Evolutionary conservation across 2,329 filamentous ascomycete genomes (phyloP).

Genomic region (Cryphonectria radicalis): DNA sequence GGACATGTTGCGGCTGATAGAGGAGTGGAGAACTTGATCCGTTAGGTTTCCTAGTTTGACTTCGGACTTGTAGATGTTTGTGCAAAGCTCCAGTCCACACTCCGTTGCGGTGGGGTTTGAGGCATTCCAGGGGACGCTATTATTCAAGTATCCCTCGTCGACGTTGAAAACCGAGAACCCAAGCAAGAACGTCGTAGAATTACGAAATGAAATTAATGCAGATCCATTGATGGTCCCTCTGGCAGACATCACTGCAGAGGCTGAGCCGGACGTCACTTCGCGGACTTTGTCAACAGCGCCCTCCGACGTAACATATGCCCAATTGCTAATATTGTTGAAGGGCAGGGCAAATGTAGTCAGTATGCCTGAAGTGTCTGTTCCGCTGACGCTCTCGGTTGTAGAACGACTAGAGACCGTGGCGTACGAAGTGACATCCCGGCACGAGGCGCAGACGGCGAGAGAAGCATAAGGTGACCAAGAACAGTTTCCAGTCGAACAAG

Average conservation of each 20-base stretch:
- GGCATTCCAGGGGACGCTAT: not conserved
- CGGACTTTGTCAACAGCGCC: not conserved
- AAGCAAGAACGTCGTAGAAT: not conserved
- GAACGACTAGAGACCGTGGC: not conserved
- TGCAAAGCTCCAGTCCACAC: not conserved
- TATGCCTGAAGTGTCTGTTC: not conserved
- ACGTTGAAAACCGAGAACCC: not conserved
- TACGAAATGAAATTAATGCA: not conserved
- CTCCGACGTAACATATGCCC: not conserved
- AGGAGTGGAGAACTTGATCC: not conserved
- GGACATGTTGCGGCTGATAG: not conserved
- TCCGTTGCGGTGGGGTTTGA: not conserved
- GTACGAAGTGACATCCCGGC: not conserved
- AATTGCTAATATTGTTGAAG: conserved; percentile 4
- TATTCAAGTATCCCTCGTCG: not conserved
- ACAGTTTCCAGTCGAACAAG: not conserved
- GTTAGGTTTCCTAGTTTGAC: not conserved
- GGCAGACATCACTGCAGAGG: not conserved
- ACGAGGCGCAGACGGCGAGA: not conserved
- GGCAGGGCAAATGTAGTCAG: not conserved
- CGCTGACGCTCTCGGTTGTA: not conserved
- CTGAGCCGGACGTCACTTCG: not conserved
- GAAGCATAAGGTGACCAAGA: conserved; percentile 4
- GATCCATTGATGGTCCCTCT: not conserved
- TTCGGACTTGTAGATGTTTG: not conserved